These are phyloP conservation scores for Psidium guajava DNA, from an alignment of 345 rosid genomes.

Conservation along the genomic window DNA sequence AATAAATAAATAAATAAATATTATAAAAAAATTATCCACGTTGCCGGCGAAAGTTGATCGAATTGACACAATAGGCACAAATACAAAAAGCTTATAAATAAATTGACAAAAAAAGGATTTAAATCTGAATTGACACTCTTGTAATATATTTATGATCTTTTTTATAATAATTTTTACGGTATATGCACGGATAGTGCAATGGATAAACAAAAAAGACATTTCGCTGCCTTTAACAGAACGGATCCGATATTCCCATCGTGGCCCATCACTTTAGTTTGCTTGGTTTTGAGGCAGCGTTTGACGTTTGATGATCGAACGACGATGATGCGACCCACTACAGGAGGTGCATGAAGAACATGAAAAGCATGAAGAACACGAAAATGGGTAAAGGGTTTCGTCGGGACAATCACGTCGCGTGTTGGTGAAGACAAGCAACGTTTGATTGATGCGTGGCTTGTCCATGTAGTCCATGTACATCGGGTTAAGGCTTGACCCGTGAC, in stretches of 20 bases:
- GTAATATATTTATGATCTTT: too few species aligned
- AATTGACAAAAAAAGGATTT: too few species aligned
- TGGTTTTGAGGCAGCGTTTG: not conserved
- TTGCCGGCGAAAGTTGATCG: rapidly evolving
- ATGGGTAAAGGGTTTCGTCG: not conserved
- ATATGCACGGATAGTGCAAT: too few species aligned
- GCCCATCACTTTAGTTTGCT: not conserved
- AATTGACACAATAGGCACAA: too few species aligned
- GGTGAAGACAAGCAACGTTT: not conserved
- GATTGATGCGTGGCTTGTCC: not conserved
- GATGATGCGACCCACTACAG: not conserved
- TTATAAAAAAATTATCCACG: too few species aligned
- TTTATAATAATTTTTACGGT: too few species aligned
- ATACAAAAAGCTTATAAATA: too few species aligned
- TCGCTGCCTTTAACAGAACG: not conserved
- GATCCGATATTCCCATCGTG: not conserved
- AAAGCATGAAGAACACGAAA: not conserved
- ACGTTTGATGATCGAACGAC: not conserved
- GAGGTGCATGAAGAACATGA: not conserved
- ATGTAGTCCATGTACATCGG: rapidly evolving
- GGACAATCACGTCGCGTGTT: not conserved
- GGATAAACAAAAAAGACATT: not conserved
- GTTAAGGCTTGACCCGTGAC: not conserved
- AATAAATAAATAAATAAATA: too few species aligned
- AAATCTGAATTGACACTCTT: too few species aligned